Conservation (phyloP, 805 yeast species). For the Candida rishiriensis region DNA sequence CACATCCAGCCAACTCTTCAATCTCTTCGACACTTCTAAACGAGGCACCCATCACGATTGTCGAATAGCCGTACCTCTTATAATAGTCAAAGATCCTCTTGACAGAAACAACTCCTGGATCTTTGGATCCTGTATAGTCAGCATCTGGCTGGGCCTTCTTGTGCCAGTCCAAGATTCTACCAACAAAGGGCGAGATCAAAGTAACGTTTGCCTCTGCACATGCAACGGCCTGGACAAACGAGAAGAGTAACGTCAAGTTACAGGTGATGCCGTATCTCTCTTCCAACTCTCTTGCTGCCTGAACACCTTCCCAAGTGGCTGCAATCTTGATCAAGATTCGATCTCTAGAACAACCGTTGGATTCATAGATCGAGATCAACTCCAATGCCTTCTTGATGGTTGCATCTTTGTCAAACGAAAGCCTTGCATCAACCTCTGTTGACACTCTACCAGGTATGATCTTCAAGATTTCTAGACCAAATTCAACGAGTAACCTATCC, state of each 20-base stretch:
- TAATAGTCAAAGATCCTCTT: slow-evolving; percentile 89
- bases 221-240: slow-evolving; percentile 96
- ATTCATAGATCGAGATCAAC: slow-evolving; percentile 80
- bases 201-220: slow-evolving; percentile 97
- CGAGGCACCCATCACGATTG: slow-evolving; percentile 99
- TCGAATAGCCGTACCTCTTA: slow-evolving; percentile 92
- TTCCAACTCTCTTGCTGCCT: slow-evolving; percentile 95
- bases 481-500: slow-evolving; percentile 89
- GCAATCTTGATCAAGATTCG: slow-evolving; percentile 94
- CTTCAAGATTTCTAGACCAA: slow-evolving; percentile 85
- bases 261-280: slow-evolving; percentile 83
- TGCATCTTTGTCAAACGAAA: slow-evolving; percentile 90
- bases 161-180: slow-evolving; percentile 98
- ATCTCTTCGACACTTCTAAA: slow-evolving; percentile 96
- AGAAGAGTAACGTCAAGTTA: slow-evolving; percentile 91
- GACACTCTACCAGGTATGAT: slow-evolving; percentile 99
- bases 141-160: slow-evolving; percentile 77
- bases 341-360: slow-evolving; percentile 79
- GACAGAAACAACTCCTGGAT: slow-evolving; percentile 96
- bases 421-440: slow-evolving; percentile 97
- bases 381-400: slow-evolving; percentile 90
- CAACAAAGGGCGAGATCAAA: slow-evolving; percentile 96
- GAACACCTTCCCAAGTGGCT: slow-evolving; percentile 98
- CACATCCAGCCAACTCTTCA: slow-evolving; percentile 94
- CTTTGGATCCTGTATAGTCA: slow-evolving; percentile 69